Conservation (phyloP, 2,329 filamentous ascomycete species). For the Xylaria sp. region DNA sequence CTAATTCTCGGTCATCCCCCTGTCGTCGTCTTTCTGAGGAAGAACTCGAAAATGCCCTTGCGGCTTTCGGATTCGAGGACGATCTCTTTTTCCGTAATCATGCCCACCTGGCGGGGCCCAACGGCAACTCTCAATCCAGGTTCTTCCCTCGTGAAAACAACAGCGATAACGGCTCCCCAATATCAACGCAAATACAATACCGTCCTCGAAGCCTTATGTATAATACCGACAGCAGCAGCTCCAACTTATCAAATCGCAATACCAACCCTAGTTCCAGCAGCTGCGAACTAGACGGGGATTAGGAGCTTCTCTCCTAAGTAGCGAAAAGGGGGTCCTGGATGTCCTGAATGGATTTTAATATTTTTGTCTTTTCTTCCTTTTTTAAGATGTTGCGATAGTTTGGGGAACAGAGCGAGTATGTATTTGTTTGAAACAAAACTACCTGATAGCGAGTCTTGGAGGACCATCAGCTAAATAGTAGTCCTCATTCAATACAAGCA, state of each 20-base stretch:
- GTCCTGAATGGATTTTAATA: too few species aligned
- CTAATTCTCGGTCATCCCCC: too few species aligned
- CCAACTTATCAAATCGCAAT: too few species aligned
- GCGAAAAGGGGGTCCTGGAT: not conserved
- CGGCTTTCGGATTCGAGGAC: too few species aligned
- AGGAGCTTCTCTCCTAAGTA: not conserved
- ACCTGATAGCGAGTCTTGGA: not conserved
- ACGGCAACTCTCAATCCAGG: not conserved
- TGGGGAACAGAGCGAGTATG: not conserved
- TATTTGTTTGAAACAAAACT: not conserved
- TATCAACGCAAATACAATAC: not conserved
- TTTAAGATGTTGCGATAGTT: not conserved
- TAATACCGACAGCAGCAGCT: not conserved
- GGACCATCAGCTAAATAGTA: not conserved
- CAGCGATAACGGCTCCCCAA: not conserved
- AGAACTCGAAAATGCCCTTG: too few species aligned
- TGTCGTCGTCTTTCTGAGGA: too few species aligned
- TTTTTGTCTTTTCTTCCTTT: not conserved
- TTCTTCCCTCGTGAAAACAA: not conserved
- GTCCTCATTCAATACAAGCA: not conserved
- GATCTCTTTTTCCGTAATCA: too few species aligned
- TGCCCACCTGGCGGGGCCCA: too few species aligned
- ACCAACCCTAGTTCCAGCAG: too few species aligned
- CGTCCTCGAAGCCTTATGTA: too few species aligned
- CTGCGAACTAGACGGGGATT: not conserved